phyloP scores from a whole-genome alignment of 208 protist genomes.

The Wallacemonas sp. region DNA sequence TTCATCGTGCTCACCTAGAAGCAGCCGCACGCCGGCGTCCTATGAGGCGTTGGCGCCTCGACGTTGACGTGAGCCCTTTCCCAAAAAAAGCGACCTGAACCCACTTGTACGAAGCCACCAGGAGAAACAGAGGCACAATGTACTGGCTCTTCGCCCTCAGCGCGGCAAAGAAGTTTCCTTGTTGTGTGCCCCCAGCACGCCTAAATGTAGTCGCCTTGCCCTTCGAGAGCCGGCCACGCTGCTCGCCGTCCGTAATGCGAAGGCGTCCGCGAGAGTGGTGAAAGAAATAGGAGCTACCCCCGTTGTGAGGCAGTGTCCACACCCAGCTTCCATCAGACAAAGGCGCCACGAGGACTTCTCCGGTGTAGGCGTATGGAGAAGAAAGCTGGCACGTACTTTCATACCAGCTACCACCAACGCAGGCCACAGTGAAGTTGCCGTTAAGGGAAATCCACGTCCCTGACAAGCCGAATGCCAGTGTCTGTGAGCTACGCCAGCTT shows the following conservation, averaged over 20 bases:
- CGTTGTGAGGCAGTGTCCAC: not conserved
- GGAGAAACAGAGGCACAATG: slow-evolving; percentile 46
- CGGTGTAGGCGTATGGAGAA: not conserved
- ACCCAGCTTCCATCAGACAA: slow-evolving; percentile 25
- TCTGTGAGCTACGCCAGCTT: slow-evolving; percentile 37
- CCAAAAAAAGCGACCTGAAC: slow-evolving; percentile 16
- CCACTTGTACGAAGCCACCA: slow-evolving; percentile 52
- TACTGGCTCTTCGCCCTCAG: slow-evolving; percentile 34
- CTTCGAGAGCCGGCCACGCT: not conserved
- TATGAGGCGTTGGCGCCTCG: slow-evolving; percentile 8
- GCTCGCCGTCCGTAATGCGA: not conserved
- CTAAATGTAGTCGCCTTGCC: not conserved
- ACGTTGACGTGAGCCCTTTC: not conserved
- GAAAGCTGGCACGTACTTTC: not conserved
- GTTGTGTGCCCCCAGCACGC: not conserved
- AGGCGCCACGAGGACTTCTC: slow-evolving; percentile 4
- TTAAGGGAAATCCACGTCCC: slow-evolving; percentile 23
- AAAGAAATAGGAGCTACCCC: not conserved
- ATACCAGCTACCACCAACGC: not conserved
- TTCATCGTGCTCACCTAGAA: not conserved
- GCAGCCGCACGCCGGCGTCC: not conserved
- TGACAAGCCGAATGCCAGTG: slow-evolving; percentile 21
- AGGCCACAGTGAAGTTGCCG: slow-evolving; percentile 5
- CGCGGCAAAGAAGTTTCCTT: not conserved
- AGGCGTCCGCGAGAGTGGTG: not conserved